Base-by-base conservation (phyloP, 768 basidiomycete species). In the Kwoniella sp. region DNA sequence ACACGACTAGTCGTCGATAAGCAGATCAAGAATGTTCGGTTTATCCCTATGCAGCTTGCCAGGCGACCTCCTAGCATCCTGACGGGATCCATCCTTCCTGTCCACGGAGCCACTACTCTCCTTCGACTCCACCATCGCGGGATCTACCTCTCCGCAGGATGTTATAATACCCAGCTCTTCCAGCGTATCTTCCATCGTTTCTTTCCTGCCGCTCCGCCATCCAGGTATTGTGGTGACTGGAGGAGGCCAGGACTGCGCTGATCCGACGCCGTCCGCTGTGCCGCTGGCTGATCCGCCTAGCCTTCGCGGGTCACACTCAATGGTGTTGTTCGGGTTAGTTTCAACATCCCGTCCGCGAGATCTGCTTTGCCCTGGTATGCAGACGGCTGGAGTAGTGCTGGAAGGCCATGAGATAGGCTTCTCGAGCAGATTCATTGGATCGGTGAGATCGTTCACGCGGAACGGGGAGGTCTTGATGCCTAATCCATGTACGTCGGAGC, bases 151-250 rank as follows among this genome's bases (percentile, higher is more conserved):
- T n/a, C n/a, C n/a, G n/a, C n/a, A n/a, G n/a, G n/a, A n/a, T n/a
- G n/a, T n/a, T n/a, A n/a, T n/a, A n/a, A 36, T 12, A 19, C 45
- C 54, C n/a, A 57, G 2, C 19, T 64, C 63, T 17, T 69, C 64
- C 28, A 69, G 25, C 26, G 50, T 53, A 51, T 69, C 67, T 41
- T 64, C 67, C 64, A 69, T 66, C 20, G 50, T 31, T 32, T 69
- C 67, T 34, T 59, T 66, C 40, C 64, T 48, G 1, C 67, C 67
- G 39, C 55, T 62, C 29, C 48, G 59, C 67, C 67, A 69, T 10
- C 60, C 62, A 2, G 64, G 50, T 9, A 67, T 61, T 37, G 46
- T 54, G 37, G 51, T 60, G 22, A 50, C 49, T 5, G 34, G 55
- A 7, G 58, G 45, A 15, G 58, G 61, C 65, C 65, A 67, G n/a